These are phyloP conservation scores for Tetrahymena thermophila DNA, from an alignment of 73 alveolate genomes.

Conservation along the genomic window DNA sequence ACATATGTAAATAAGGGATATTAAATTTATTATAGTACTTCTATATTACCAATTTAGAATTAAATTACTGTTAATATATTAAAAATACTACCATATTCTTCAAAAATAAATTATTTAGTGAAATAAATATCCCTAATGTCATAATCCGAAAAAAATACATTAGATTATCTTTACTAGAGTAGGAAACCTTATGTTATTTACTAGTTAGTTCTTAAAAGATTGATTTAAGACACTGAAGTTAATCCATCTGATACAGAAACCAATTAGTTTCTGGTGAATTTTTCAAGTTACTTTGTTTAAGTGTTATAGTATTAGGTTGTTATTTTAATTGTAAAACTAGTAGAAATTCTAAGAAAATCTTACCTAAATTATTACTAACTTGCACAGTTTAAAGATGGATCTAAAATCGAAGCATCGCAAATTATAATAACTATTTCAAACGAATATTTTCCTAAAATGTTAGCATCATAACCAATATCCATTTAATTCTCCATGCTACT, in stretches of 20 bases:
- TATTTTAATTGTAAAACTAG: neutral
- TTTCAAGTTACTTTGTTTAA: neutral
- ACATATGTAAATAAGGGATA: neutral
- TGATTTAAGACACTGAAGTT: neutral
- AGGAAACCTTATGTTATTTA: neutral
- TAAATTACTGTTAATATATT: neutral
- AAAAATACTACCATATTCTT: neutral
- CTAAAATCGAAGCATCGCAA: neutral
- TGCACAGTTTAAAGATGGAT: neutral
- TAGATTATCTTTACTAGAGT: no score
- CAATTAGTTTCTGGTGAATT: neutral
- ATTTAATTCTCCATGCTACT: neutral
- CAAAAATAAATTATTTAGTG: neutral
- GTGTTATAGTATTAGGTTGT: neutral
- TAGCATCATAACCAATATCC: neutral
- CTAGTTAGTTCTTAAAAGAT: neutral
- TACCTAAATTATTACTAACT: neutral
- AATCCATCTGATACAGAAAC: neutral
- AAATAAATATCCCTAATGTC: no score
- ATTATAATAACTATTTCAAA: neutral
- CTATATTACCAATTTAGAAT: neutral
- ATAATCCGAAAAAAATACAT: neutral
- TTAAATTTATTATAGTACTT: no score
- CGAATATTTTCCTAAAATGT: neutral
- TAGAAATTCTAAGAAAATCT: neutral